Evolutionary conservation across 371 early-diverging fungal genomes (phyloP).

Genomic region (Mortierella sp.): DNA sequence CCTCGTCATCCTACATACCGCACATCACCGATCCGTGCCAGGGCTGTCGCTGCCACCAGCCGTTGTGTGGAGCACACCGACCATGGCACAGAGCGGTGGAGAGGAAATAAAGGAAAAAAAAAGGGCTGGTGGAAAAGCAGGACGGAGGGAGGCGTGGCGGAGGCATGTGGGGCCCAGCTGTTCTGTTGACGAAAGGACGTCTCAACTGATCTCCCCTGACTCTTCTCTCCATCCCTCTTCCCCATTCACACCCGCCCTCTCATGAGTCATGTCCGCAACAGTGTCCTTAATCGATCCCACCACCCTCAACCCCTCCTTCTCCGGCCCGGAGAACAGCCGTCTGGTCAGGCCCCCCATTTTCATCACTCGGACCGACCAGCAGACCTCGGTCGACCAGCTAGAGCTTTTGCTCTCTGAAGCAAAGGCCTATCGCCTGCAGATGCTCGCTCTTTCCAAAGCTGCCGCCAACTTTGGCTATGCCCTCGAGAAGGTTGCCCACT

Average conservation of each 20-base stretch:
- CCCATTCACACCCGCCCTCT: slow-evolving; percentile 14
- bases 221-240: no score
- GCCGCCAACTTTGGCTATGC: slow-evolving; percentile 63
- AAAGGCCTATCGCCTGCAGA: slow-evolving; percentile 59
- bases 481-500: slow-evolving; percentile 61
- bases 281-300: slow-evolving; percentile 52
- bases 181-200: no score
- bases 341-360: slow-evolving; percentile 41
- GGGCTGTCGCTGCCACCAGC: no score
- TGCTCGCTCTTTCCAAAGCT: slow-evolving; percentile 59
- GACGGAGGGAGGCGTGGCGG: no score
- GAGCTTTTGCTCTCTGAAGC: slow-evolving; percentile 56
- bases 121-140: no score
- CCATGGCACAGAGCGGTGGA: no score
- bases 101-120: no score
- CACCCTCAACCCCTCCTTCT: slow-evolving; percentile 51
- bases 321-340: slow-evolving; percentile 38
- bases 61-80: no score
- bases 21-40: no score
- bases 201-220: no score
- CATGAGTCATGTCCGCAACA: slow-evolving; percentile 45
- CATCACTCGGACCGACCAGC: slow-evolving; percentile 47
- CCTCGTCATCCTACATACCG: not conserved
- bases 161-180: no score
- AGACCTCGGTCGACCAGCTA: slow-evolving; percentile 36